Percentiles rank a stretch among this genome's conserved stretches.
Conservation (phyloP, 2,329 filamentous ascomycete genomes). For the Aspergillus bombycis region DNA sequence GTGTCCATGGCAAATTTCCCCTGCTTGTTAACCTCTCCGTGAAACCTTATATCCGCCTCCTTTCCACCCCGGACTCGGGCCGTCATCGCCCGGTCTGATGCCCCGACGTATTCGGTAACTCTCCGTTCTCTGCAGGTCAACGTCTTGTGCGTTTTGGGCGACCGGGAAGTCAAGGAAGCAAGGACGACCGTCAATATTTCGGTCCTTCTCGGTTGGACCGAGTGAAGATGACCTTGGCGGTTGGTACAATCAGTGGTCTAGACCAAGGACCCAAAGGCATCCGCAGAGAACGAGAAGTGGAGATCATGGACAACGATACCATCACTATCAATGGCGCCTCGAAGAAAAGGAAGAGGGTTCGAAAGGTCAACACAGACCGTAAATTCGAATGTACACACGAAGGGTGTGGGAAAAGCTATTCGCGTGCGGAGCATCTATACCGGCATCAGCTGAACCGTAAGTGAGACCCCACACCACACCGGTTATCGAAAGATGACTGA, state of each 20-base stretch:
- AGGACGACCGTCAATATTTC: neutral
- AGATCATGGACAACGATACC: constrained; percentile 20
- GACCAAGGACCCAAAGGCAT: constrained; percentile 14
- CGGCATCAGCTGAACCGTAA: constrained; percentile 92
- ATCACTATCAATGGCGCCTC: constrained; percentile 14
- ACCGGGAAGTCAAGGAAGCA: neutral
- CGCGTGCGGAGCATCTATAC: constrained; percentile 93
- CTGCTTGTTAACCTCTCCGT: neutral
- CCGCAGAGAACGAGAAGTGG: constrained; percentile 14
- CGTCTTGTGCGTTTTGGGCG: neutral
- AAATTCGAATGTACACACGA: constrained; percentile 80
- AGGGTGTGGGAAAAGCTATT: constrained; percentile 94
- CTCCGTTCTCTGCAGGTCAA: neutral
- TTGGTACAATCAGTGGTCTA: constrained; percentile 25
- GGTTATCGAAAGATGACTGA: constrained; percentile 1
- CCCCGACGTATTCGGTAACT: neutral
- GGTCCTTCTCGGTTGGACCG: neutral
- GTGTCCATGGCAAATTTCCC: neutral
- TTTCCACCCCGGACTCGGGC: neutral
- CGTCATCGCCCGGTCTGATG: constrained; percentile 1
- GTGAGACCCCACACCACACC: constrained; percentile 29
- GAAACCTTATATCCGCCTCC: neutral
- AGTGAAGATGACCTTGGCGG: constrained; percentile 25
- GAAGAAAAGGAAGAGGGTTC: constrained; percentile 37
- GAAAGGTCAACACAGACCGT: constrained; percentile 51